Evolutionary conservation across 805 yeast genomes (phyloP).

Genomic region (Candida germanica): DNA sequence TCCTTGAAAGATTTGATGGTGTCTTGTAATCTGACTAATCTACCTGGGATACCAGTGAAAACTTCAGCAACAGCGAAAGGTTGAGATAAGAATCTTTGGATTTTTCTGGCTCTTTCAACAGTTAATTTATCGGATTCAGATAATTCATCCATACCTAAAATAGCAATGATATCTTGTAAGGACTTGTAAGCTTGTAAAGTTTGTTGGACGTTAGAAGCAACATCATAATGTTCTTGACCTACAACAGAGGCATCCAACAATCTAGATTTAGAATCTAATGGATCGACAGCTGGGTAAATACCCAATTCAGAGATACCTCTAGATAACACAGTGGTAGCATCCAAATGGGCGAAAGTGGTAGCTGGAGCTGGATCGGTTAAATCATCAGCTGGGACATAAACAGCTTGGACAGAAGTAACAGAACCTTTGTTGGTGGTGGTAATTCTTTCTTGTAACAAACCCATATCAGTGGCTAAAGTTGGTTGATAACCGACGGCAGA

Average conservation of each 20-base stretch:
- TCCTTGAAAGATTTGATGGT: slow-evolving; percentile 94
- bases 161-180: slow-evolving; percentile 99
- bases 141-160: slow-evolving; percentile 99
- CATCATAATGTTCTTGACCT: slow-evolving; percentile 98
- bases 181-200: slow-evolving; percentile 99
- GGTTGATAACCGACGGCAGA: slow-evolving; percentile 99
- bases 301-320: slow-evolving; percentile 99
- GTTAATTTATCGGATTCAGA: slow-evolving; percentile 98
- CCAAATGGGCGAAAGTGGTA: slow-evolving; percentile 99
- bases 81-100: slow-evolving; percentile 99
- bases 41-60: slow-evolving; percentile 99
- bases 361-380: slow-evolving; percentile 99
- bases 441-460: slow-evolving; percentile 99
- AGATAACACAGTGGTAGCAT: slow-evolving; percentile 99
- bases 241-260: slow-evolving; percentile 95
- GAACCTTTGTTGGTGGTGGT: slow-evolving; percentile 99
- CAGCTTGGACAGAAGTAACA: slow-evolving; percentile 99
- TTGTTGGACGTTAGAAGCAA: slow-evolving; percentile 94
- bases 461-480: slow-evolving; percentile 99
- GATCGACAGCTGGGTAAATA: slow-evolving; percentile 99
- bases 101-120: slow-evolving; percentile 99
- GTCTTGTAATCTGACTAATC: slow-evolving; percentile 93
- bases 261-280: slow-evolving; percentile 98
- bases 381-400: slow-evolving; percentile 99
- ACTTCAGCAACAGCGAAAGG: slow-evolving; percentile 99